A percentile compares a stretch with the other conserved stretches of the same genome.
These are phyloP conservation scores for Boletus tomentosulus DNA, from an alignment of 768 basidiomycete genomes.

Conservation along the genomic window DNA sequence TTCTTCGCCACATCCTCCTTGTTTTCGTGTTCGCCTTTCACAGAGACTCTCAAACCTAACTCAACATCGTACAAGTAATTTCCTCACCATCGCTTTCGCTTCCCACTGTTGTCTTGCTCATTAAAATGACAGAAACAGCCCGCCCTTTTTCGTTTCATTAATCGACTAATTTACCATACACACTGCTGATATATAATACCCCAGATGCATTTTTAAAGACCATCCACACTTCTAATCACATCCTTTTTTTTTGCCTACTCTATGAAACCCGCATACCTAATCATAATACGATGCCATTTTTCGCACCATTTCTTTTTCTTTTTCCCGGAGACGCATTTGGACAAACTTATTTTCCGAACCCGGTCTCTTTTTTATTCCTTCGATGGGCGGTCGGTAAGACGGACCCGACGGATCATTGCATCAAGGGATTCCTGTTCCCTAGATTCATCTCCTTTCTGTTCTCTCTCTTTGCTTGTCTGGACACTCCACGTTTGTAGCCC, in stretches of 20 bases:
- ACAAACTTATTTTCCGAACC: not conserved
- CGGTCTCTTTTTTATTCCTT: not conserved
- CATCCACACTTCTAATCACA: not conserved
- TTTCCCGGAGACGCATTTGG: not conserved
- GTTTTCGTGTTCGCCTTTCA: not conserved
- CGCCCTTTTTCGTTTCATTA: not conserved
- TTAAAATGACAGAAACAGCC: not conserved
- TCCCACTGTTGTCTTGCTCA: constrained; percentile 22
- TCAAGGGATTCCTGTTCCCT: not conserved
- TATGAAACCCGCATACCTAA: not conserved
- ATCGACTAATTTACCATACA: not conserved
- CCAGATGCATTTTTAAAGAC: not conserved
- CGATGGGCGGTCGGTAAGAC: not conserved
- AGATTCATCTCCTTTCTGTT: not conserved
- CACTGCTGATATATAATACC: not conserved
- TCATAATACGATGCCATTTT: not conserved
- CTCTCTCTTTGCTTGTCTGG: not conserved
- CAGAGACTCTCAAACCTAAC: constrained; percentile 3
- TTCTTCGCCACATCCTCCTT: not conserved
- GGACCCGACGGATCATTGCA: not conserved
- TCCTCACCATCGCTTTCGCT: constrained; percentile 11
- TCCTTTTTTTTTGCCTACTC: not conserved
- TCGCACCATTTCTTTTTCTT: not conserved
- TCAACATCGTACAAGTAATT: constrained; percentile 24
- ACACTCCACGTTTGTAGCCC: not conserved